phyloP scores from a whole-genome alignment of 257 asterid genomes.

The Perilla frutescens region DNA sequence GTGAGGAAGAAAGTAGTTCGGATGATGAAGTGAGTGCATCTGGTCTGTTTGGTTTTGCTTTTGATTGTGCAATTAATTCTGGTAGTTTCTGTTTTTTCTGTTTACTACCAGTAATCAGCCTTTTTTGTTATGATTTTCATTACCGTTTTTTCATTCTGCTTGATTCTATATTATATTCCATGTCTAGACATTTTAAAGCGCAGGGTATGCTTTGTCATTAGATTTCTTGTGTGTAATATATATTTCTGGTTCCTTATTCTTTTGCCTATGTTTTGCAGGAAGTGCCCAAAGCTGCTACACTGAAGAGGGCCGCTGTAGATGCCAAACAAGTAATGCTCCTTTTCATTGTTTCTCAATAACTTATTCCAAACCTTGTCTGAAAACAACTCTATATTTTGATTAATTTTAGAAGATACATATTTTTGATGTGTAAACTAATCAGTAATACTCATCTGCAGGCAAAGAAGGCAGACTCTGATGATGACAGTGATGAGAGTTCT shows the following conservation, averaged over 20 bases:
- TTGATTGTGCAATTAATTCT: background rate
- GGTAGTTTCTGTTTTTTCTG: too few relatives aligned
- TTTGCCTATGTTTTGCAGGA: conserved; percentile 6
- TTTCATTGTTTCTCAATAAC: background rate
- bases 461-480: conserved; percentile 39
- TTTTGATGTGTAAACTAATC: background rate
- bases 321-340: conserved; percentile 20
- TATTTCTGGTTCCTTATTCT: too few relatives aligned
- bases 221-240: too few relatives aligned
- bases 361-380: too few relatives aligned
- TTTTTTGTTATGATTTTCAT: background rate
- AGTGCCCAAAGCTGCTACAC: conserved; percentile 33
- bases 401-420: too few relatives aligned
- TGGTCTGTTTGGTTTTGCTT: background rate
- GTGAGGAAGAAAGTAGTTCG: conserved; percentile 33
- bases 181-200: too few relatives aligned
- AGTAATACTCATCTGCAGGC: conserved; percentile 1
- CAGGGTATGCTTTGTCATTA: too few relatives aligned
- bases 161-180: too few relatives aligned
- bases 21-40: conserved; percentile 41
- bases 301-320: conserved; percentile 28
- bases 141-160: background rate
- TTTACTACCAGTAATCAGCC: too few relatives aligned
- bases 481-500: conserved; percentile 51
- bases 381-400: too few relatives aligned